Percentiles rank a stretch among this genome's conserved stretches.
These are phyloP conservation scores for Heterotrichella gracilis DNA, from an alignment of 352 stramenopile species.

Conservation along the genomic window DNA sequence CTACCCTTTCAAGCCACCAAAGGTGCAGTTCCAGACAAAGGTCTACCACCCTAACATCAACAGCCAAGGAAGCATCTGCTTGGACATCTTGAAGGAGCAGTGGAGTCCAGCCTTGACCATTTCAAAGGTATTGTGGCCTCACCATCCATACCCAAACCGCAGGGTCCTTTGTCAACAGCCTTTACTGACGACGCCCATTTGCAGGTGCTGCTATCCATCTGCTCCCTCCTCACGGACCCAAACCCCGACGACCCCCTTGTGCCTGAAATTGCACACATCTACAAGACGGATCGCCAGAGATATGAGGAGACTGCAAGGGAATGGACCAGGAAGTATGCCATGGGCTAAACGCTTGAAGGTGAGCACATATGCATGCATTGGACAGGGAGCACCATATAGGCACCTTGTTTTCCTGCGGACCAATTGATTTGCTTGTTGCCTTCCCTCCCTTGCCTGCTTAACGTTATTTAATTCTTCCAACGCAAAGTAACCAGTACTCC, in stretches of 20 bases:
- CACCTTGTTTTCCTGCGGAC: too few species aligned
- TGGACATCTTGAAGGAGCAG: conserved; percentile 99
- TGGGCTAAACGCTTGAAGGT: too few species aligned
- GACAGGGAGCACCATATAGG: too few species aligned
- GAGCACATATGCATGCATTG: too few species aligned
- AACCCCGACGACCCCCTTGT: conserved; percentile 95
- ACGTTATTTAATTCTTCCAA: too few species aligned
- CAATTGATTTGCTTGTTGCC: too few species aligned
- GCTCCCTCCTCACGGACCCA: conserved; percentile 84
- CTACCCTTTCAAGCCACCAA: conserved; percentile 94
- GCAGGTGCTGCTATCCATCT: conserved; percentile 97
- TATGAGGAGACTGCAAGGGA: conserved; percentile 19
- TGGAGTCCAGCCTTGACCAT: conserved; percentile 95
- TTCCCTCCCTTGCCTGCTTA: too few species aligned
- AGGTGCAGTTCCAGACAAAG: conserved; percentile 76
- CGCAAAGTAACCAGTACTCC: too few species aligned
- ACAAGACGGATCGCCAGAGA: conserved; percentile 47
- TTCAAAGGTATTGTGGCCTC: too few species aligned
- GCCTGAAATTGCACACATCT: conserved; percentile 67
- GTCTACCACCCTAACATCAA: conserved; percentile 99
- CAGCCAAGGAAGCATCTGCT: conserved; percentile 66
- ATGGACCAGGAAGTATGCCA: conserved; percentile 20
- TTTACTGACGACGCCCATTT: too few species aligned
- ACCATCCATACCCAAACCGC: too few species aligned
- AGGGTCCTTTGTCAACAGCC: too few species aligned